phyloP scores from a whole-genome alignment of 192 early-diverging fungal species.

The Linnemannia exigua region DNA sequence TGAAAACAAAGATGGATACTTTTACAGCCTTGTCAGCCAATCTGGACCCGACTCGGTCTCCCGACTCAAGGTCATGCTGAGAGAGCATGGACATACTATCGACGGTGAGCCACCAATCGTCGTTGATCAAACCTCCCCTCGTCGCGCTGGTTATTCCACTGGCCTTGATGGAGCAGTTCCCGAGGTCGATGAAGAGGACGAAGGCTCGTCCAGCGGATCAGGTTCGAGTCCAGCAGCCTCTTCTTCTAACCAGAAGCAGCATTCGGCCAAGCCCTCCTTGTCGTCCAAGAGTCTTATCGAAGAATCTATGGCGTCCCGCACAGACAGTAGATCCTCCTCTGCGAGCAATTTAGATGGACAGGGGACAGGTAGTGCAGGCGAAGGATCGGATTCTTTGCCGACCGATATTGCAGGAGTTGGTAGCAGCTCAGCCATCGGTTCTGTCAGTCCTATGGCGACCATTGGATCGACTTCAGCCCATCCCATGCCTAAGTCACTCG shows the following conservation, averaged over 20 bases:
- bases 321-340: constrained; percentile 1
- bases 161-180: neutral
- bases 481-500: constrained; percentile 46
- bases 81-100: constrained; percentile 49
- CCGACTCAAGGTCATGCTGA: constrained; percentile 45
- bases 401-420: too few relatives aligned
- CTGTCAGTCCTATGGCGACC: constrained; percentile 6
- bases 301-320: neutral
- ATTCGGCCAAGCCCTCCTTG: constrained; percentile 1
- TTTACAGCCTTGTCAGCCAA: constrained; percentile 49
- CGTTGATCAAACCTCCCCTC: constrained; percentile 1
- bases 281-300: neutral
- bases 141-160: neutral
- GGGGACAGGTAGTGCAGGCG: neutral
- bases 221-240: neutral
- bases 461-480: constrained; percentile 20
- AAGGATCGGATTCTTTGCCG: neutral
- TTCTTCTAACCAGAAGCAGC: neutral
- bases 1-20: constrained; percentile 57
- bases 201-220: neutral
- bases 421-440: neutral
- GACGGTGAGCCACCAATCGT: constrained; percentile 26
- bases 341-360: neutral
- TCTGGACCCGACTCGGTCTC: constrained; percentile 52
- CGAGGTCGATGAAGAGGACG: constrained; percentile 20